phyloP scores from a whole-genome alignment of 768 basidiomycete species.

The Hydnum rufescens region DNA sequence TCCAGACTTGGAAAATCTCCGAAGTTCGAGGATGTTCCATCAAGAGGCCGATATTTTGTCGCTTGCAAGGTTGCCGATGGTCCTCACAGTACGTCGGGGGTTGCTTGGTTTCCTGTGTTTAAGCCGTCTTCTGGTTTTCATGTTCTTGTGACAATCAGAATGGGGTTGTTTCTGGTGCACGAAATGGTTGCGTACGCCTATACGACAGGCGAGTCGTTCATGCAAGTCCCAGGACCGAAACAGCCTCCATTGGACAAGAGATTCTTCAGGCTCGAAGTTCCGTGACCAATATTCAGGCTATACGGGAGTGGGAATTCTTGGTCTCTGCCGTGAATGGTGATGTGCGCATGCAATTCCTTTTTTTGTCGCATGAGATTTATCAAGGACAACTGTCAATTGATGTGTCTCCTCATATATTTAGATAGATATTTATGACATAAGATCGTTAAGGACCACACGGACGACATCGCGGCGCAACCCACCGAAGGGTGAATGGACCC shows the following conservation, averaged over 20 bases:
- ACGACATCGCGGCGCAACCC: background rate
- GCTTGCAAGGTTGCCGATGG: background rate
- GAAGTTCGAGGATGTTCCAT: background rate
- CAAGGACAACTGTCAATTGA: too few relatives aligned
- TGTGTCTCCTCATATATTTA: background rate
- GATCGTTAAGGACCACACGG: background rate
- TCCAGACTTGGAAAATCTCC: background rate
- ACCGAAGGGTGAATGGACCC: too few relatives aligned
- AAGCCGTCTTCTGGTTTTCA: background rate
- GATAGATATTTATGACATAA: background rate
- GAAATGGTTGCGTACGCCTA: background rate
- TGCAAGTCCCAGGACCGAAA: too few relatives aligned
- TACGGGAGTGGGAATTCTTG: background rate
- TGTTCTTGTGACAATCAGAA: background rate
- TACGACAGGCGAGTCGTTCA: background rate
- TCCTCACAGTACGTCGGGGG: background rate
- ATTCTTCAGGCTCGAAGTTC: background rate
- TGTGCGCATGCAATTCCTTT: too few relatives aligned
- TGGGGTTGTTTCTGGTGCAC: background rate
- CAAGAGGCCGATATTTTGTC: background rate
- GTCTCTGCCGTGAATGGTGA: background rate
- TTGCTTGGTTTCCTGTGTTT: background rate
- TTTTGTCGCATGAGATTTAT: too few relatives aligned
- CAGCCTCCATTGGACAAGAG: background rate
- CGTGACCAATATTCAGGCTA: background rate